A percentile compares a stretch with the other conserved stretches of the same genome.
Conservation (phyloP, 2,329 filamentous ascomycete genomes). For the Pezicula rhizophila region DNA sequence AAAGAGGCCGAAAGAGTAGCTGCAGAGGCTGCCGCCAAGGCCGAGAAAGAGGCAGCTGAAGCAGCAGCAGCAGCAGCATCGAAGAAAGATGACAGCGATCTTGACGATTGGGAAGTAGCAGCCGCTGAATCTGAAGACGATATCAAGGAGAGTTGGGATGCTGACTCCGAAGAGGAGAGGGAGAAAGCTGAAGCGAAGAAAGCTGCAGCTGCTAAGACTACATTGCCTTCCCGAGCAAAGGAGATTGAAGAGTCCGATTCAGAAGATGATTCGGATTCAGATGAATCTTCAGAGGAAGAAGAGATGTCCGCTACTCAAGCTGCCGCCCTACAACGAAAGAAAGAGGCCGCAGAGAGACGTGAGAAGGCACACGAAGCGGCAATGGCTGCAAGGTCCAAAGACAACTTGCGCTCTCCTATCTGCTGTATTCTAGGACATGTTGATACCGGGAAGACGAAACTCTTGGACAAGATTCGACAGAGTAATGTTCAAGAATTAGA, state of each 20-base stretch:
- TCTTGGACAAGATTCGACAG: conserved; percentile 96
- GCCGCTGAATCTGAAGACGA: conserved; percentile 70
- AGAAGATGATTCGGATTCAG: conserved; percentile 42
- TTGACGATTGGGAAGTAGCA: conserved; percentile 83
- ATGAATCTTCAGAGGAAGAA: conserved; percentile 65
- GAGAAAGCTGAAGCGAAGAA: conserved; percentile 32
- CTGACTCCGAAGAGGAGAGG: conserved; percentile 67
- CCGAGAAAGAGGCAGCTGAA: conserved; percentile 51
- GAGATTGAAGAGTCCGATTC: conserved; percentile 29
- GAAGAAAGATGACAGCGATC: conserved; percentile 50
- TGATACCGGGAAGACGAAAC: conserved; percentile 99
- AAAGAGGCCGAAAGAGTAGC: conserved; percentile 61
- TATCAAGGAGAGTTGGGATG: conserved; percentile 94
- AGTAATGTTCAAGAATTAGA: conserved; percentile 99
- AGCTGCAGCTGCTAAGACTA: conserved; percentile 15
- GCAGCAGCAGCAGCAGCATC: conserved; percentile 48
- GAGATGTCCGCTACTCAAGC: conserved; percentile 65
- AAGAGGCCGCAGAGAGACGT: conserved; percentile 80
- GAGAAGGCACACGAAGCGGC: conserved; percentile 89
- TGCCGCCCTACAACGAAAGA: conserved; percentile 73
- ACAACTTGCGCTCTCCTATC: conserved; percentile 93
- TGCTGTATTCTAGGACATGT: conserved; percentile 99
- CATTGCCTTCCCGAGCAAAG: conserved; percentile 17
- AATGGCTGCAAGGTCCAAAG: conserved; percentile 81
- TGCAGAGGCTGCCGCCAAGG: conserved; percentile 57